Evolutionary conservation across 768 basidiomycete genomes (phyloP), one percentile per base, ranked within the genome.

Genomic region (Panaeolus cyanescens): DNA sequence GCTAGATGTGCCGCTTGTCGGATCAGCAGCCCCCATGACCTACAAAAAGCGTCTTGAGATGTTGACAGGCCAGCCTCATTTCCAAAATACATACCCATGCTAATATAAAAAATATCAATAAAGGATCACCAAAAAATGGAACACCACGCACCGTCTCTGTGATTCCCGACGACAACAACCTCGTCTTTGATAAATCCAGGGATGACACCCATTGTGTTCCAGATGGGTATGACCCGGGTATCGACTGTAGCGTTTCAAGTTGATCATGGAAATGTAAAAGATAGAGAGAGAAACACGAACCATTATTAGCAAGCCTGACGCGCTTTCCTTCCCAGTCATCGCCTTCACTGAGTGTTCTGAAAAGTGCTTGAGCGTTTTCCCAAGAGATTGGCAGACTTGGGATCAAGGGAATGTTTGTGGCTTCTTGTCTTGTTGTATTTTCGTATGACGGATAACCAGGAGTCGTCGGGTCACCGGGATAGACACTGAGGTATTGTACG

Each of bases 331-430:
- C 33, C 17, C 63, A 64, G 13, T 61, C 58, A 30, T 65, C 65
- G 5, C 63, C 65, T 28, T 39, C 56, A 7, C 59, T 60, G 20
- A 71, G 39, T 5, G 68, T 68, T 54, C 60, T 69, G 33, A 94
- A 77, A 3, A 95, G 75, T 7, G 82, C 76, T 62, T 85, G 72
- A 0, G 93, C 95, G 71, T 95, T 96, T 37, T 80, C 75, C 89
- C 92, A 96, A 1, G 91, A 93, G 63, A 97, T 87, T 2, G 96
- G 96, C n/a, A 98, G 73, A 67, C 92, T 94, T 0, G 92, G 92
- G 62, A 95, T 95, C 8, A 68, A 69, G 2, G 92, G 91, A 42
- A 90, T 82, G 65, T 88, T 92, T 45, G 73, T 76, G 12, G 80
- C 85, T n/a, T 85, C 82, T 10, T 64, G 76, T 58, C 91, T 83